These are phyloP conservation scores for Pulveroboletus ravenelii DNA, from an alignment of 768 basidiomycete genomes.

Conservation along the genomic window DNA sequence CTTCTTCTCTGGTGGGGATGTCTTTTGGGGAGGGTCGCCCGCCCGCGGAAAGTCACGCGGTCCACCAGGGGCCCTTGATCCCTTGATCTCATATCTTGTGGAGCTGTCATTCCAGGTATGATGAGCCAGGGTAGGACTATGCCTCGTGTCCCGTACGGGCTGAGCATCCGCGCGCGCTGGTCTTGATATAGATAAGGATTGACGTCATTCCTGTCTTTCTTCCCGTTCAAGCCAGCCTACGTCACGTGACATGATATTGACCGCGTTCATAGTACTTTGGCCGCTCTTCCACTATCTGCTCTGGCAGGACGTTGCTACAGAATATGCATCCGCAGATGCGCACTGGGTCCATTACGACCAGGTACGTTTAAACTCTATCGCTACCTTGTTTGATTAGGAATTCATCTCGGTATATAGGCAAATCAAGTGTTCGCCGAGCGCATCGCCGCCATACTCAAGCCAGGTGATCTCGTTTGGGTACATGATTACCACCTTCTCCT, in stretches of 20 bases:
- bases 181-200: background rate
- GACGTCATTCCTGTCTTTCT: background rate
- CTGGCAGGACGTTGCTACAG: slow-evolving; percentile 93
- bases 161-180: background rate
- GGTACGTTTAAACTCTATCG: slow-evolving; percentile 7
- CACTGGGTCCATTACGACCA: slow-evolving; percentile 50
- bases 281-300: slow-evolving; percentile 97
- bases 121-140: background rate
- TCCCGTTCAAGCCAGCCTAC: background rate
- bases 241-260: slow-evolving; percentile 5
- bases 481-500: slow-evolving; percentile 96
- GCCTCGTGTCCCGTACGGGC: background rate
- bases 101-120: background rate
- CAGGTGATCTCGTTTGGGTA: slow-evolving; percentile 92
- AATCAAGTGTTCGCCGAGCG: slow-evolving; percentile 77
- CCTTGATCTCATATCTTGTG: slow-evolving; percentile 5
- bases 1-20: background rate
- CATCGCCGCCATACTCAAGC: slow-evolving; percentile 71
- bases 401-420: slow-evolving; percentile 45
- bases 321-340: slow-evolving; percentile 79
- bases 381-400: background rate
- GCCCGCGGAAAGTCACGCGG: slow-evolving; percentile 5
- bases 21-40: background rate
- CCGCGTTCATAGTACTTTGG: slow-evolving; percentile 71
- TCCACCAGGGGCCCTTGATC: background rate